phyloP scores from a whole-genome alignment of 306 rosid species.

The Arachis hypogaea region DNA sequence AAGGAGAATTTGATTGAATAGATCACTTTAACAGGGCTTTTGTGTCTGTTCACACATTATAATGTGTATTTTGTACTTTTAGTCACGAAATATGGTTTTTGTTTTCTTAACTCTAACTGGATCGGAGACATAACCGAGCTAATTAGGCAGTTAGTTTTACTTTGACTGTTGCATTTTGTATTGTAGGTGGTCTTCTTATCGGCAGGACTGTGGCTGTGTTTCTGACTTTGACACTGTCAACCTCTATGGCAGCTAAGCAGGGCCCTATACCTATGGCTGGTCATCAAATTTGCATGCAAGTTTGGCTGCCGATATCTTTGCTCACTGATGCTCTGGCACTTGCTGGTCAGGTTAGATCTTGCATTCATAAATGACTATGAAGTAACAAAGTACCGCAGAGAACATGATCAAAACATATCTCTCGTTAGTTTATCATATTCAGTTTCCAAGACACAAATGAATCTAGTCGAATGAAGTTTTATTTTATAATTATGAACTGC shows the following conservation, averaged over 20 bases:
- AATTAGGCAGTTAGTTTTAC: constrained; percentile 26
- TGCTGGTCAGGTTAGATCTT: constrained; percentile 82
- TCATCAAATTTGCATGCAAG: constrained; percentile 83
- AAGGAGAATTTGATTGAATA: background rate
- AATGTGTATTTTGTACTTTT: constrained; percentile 17
- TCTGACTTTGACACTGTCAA: constrained; percentile 73
- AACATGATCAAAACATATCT: constrained; percentile 9
- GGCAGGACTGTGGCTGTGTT: constrained; percentile 87
- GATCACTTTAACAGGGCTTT: constrained; percentile 19
- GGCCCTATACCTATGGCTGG: constrained; percentile 96
- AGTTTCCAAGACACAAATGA: constrained; percentile 29
- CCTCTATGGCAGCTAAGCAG: constrained; percentile 87
- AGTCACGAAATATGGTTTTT: constrained; percentile 25
- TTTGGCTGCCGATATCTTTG: constrained; percentile 92
- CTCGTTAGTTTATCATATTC: constrained; percentile 10
- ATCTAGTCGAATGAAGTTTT: constrained; percentile 2
- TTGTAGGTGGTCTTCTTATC: constrained; percentile 81
- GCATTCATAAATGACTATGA: constrained; percentile 27
- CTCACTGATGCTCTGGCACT: constrained; percentile 94
- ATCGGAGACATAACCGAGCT: constrained; percentile 9
- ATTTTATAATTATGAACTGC: constrained; percentile 7
- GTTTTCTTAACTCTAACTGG: constrained; percentile 25
- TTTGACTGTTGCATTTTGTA: constrained; percentile 40
- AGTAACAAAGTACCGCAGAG: constrained; percentile 6
- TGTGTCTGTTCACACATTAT: background rate